Evolutionary conservation across 495 filamentous ascomycete genomes (phyloP).

Genomic region (Annulohypoxylon stygium): DNA sequence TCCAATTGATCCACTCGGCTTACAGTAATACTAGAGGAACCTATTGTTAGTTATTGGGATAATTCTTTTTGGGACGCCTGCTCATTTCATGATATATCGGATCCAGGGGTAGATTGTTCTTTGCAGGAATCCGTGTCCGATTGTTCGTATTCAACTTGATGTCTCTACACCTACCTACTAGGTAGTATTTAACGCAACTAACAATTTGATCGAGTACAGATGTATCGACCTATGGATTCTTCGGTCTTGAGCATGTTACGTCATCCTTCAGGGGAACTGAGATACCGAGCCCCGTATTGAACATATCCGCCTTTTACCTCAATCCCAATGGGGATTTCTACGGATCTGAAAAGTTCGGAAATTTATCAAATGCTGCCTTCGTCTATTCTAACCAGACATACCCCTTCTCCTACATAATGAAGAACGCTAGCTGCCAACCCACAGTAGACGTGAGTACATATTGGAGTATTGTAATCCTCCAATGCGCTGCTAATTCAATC

Average conservation of each 20-base stretch:
- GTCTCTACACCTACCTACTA: not conserved
- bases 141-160: constrained; percentile 24
- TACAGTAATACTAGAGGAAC: not conserved
- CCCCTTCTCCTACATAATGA: constrained; percentile 4
- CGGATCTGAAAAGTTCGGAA: constrained; percentile 2
- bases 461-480: no score
- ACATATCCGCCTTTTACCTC: constrained; percentile 36
- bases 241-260: constrained; percentile 6
- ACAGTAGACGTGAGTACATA: constrained; percentile 21
- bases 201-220: constrained; percentile 11
- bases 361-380: constrained; percentile 14
- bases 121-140: constrained; percentile 6
- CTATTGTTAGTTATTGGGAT: not conserved
- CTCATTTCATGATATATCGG: not conserved
- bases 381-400: constrained; percentile 33
- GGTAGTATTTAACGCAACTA: not conserved
- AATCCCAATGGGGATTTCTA: not conserved
- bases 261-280: constrained; percentile 18
- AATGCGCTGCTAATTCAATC: not conserved
- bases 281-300: constrained; percentile 20
- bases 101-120: not conserved
- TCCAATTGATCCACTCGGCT: not conserved
- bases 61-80: not conserved
- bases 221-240: constrained; percentile 18
- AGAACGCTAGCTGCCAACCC: constrained; percentile 34